Evolutionary conservation across 2,329 filamentous ascomycete species (phyloP).

Genomic region (Colletotrichum godetiae): DNA sequence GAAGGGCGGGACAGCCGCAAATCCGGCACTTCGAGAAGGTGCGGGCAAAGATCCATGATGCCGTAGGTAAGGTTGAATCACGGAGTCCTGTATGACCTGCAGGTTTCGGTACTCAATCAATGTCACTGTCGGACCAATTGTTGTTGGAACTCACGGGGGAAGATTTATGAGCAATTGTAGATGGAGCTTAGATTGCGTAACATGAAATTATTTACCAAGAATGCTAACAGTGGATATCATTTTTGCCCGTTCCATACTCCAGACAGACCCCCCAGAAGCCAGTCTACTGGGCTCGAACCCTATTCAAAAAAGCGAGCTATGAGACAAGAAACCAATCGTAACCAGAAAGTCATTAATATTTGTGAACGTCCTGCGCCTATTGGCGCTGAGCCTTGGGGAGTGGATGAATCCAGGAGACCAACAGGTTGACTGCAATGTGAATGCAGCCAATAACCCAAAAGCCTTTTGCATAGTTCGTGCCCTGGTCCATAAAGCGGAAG

Average conservation of each 20-base stretch:
- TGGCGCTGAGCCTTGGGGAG: constrained; percentile 61
- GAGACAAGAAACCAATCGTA: neutral
- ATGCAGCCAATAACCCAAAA: constrained; percentile 89
- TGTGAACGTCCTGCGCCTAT: neutral
- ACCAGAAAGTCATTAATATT: neutral
- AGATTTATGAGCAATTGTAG: no score
- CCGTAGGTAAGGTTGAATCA: neutral
- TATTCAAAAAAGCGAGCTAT: neutral
- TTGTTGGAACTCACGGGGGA: no score
- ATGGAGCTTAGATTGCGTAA: neutral
- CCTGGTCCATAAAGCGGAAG: constrained; percentile 77
- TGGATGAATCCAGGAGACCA: constrained; percentile 66
- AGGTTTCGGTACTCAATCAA: neutral
- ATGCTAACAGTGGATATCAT: constrained; percentile 31
- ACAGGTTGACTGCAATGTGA: constrained; percentile 75
- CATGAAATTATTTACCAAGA: neutral
- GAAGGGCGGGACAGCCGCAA: neutral
- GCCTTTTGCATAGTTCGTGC: constrained; percentile 73
- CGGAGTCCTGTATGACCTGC: neutral
- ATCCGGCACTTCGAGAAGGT: neutral
- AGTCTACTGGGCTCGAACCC: neutral
- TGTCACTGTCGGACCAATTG: neutral
- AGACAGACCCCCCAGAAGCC: neutral
- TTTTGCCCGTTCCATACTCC: constrained; percentile 23
- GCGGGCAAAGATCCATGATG: neutral